A percentile compares a stretch with the other conserved stretches of the same genome.
These are phyloP conservation scores for Nitzschia sp. DNA, from an alignment of 108 stramenopile genomes.

Conservation along the genomic window DNA sequence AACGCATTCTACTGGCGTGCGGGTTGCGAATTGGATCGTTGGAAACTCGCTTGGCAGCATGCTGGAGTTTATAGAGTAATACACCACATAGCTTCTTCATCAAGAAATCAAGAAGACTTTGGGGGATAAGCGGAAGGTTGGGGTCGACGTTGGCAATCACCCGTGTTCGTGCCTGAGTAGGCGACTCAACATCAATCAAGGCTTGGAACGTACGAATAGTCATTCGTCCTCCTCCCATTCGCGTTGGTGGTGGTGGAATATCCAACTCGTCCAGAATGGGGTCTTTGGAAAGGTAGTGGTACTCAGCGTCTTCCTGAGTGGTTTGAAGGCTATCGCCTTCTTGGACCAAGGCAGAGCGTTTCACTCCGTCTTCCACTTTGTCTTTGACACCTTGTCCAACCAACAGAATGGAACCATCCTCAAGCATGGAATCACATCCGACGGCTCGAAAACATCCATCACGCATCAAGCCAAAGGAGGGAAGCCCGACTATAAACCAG, in stretches of 20 bases:
- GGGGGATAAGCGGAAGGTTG: slow-evolving; percentile 76
- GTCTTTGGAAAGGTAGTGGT: slow-evolving; percentile 50
- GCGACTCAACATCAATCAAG: slow-evolving; percentile 65
- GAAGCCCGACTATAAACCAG: slow-evolving; percentile 72
- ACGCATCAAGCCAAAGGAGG: slow-evolving; percentile 62
- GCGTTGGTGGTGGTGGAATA: slow-evolving; percentile 67
- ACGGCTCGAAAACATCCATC: slow-evolving; percentile 82
- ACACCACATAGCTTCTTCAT: slow-evolving; percentile 91
- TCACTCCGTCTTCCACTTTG: slow-evolving; percentile 34
- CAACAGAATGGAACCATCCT: slow-evolving; percentile 77
- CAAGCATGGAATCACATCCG: slow-evolving; percentile 89
- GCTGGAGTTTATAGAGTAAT: slow-evolving; percentile 74
- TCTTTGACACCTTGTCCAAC: slow-evolving; percentile 76
- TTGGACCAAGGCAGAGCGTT: not conserved
- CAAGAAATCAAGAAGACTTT: slow-evolving; percentile 83
- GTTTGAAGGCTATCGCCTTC: not conserved
- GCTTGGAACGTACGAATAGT: slow-evolving; percentile 73
- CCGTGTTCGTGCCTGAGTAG: slow-evolving; percentile 70
- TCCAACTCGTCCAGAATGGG: slow-evolving; percentile 51
- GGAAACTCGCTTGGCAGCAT: slow-evolving; percentile 60
- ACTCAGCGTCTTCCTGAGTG: not conserved
- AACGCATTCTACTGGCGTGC: slow-evolving; percentile 79
- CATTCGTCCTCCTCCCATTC: slow-evolving; percentile 76
- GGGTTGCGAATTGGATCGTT: slow-evolving; percentile 72
- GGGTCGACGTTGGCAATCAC: slow-evolving; percentile 91